phyloP scores from a whole-genome alignment of 768 basidiomycete species.

The Strobilomyces dryophilus region DNA sequence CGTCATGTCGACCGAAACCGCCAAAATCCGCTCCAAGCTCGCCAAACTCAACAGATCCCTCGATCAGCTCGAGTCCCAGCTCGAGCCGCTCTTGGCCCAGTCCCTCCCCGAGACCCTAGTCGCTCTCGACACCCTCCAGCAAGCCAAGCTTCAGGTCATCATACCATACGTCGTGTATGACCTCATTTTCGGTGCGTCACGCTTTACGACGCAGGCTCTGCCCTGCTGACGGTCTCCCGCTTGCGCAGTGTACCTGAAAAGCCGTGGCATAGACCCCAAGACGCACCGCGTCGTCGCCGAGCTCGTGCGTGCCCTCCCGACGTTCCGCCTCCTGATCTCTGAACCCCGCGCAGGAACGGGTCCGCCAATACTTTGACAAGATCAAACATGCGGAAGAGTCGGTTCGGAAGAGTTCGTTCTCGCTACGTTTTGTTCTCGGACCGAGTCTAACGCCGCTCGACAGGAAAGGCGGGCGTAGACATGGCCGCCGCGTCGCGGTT shows the following conservation, averaged over 20 bases:
- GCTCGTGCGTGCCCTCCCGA: constrained; percentile 21
- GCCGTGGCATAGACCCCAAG: constrained; percentile 74
- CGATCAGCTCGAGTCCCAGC: constrained; percentile 60
- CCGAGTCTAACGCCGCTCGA: neutral
- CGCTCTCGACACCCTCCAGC: constrained; percentile 66
- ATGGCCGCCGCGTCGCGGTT: constrained; percentile 77
- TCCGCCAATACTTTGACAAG: constrained; percentile 80
- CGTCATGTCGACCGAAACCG: constrained; percentile 34
- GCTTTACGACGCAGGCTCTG: no score
- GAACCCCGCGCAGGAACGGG: constrained; percentile 51
- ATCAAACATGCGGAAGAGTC: constrained; percentile 72
- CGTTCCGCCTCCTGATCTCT: neutral
- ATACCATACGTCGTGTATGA: constrained; percentile 84
- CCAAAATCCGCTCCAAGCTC: constrained; percentile 39
- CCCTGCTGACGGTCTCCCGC: neutral
- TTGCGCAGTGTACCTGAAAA: constrained; percentile 70
- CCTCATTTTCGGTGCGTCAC: constrained; percentile 73
- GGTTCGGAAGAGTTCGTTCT: constrained; percentile 37
- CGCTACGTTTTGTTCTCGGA: neutral
- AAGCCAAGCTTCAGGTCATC: constrained; percentile 75
- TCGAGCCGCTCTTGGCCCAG: constrained; percentile 65
- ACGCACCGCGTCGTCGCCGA: constrained; percentile 75
- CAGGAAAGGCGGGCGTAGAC: constrained; percentile 55
- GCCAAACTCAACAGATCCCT: constrained; percentile 52
- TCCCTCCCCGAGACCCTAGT: constrained; percentile 64